Percentiles rank a stretch among this genome's conserved stretches.
These are phyloP conservation scores for Wilhelminamyces savonicus DNA, from an alignment of 805 yeast species.

Conservation along the genomic window DNA sequence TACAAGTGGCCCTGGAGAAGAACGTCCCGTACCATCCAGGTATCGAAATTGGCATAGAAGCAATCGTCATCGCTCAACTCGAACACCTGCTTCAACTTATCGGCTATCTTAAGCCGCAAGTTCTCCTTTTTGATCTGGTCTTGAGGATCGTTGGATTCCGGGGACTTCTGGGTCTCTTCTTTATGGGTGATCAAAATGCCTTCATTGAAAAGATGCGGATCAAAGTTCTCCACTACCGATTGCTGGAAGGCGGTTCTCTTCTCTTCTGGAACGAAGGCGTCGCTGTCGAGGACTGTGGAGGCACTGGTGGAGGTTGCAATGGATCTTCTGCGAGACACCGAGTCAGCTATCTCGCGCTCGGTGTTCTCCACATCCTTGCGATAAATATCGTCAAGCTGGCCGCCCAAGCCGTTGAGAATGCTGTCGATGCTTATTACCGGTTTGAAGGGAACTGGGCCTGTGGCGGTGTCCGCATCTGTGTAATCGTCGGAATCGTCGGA, in stretches of 20 bases:
- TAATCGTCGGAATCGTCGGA: too few species aligned
- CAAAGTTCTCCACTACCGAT: constrained; percentile 24
- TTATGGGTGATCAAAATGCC: background rate
- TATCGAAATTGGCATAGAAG: constrained; percentile 56
- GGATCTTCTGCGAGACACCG: too few species aligned
- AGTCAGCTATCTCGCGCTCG: too few species aligned
- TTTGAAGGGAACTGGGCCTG: too few species aligned
- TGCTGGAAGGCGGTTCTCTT: constrained; percentile 16
- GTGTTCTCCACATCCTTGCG: too few species aligned
- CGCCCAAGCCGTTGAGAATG: too few species aligned
- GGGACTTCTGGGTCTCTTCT: background rate
- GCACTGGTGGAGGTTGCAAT: too few species aligned
- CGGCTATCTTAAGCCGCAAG: constrained; percentile 24
- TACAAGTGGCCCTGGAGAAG: constrained; percentile 81
- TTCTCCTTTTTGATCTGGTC: constrained; percentile 4
- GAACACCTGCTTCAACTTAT: constrained; percentile 28
- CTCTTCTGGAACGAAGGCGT: too few species aligned
- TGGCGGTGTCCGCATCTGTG: too few species aligned
- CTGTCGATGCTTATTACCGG: too few species aligned
- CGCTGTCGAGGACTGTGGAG: too few species aligned
- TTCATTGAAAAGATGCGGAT: constrained; percentile 11
- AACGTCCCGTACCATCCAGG: constrained; percentile 81
- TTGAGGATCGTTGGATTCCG: constrained; percentile 1
- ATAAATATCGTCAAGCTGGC: too few species aligned
- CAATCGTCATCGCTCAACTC: constrained; percentile 48